Evolutionary conservation across 805 yeast genomes (phyloP).

Genomic region (Spathaspora gorwiae): DNA sequence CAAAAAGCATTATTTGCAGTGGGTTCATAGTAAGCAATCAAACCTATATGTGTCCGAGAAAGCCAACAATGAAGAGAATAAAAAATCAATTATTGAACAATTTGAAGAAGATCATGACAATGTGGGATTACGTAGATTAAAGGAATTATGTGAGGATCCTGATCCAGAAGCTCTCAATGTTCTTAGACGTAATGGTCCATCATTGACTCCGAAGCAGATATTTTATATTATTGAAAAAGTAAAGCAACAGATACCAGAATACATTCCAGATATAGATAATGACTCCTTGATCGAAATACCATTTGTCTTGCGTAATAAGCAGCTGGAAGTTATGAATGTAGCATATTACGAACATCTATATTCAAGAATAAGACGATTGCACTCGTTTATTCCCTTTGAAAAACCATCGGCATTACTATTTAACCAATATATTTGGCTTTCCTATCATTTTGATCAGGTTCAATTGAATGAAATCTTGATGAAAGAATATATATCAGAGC

Average conservation of each 20-base stretch:
- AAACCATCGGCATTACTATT: slow-evolving; percentile 7
- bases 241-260: background rate
- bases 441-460: slow-evolving; percentile 33
- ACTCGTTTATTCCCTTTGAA: too few species aligned
- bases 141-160: background rate
- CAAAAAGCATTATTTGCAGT: too few species aligned
- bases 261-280: background rate
- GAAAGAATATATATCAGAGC: background rate
- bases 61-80: too few species aligned
- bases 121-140: background rate
- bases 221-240: background rate
- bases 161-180: background rate
- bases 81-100: background rate
- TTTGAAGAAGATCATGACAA: background rate
- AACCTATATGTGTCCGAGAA: too few species aligned
- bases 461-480: slow-evolving; percentile 7
- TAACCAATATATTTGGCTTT: slow-evolving; percentile 27
- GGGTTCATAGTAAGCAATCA: too few species aligned
- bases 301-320: background rate
- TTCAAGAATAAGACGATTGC: background rate
- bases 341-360: too few species aligned
- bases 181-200: background rate
- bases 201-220: background rate
- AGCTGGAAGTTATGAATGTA: background rate
- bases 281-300: background rate